Evolutionary conservation across 345 rosid species (phyloP).

Genomic region (Salix dunnii): DNA sequence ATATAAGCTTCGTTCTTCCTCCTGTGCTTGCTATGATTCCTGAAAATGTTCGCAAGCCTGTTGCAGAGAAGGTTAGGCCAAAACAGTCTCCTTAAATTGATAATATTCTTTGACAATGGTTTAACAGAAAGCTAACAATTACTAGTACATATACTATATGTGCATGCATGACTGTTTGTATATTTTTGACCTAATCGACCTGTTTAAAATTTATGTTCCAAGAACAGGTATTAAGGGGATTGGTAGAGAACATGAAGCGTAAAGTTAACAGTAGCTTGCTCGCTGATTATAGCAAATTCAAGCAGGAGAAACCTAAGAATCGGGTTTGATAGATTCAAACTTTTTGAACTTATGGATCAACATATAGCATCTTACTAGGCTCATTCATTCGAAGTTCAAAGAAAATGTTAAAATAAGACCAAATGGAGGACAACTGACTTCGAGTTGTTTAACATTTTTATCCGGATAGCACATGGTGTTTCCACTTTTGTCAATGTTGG

Average conservation of each 20-base stretch:
- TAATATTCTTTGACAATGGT: background rate
- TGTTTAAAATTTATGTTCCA: background rate
- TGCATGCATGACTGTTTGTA: too few species aligned
- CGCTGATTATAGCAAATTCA: constrained; percentile 71
- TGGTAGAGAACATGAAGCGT: constrained; percentile 77
- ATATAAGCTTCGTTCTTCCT: constrained; percentile 70
- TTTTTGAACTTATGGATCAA: background rate
- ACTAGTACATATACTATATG: too few species aligned
- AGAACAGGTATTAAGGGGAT: constrained; percentile 52
- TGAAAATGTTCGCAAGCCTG: constrained; percentile 50
- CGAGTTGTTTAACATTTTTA: background rate
- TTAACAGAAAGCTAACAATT: background rate
- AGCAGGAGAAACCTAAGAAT: constrained; percentile 31
- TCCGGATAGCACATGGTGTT: too few species aligned
- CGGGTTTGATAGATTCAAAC: background rate
- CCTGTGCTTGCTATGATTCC: constrained; percentile 66
- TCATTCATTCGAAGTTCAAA: too few species aligned
- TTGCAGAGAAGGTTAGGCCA: constrained; percentile 60
- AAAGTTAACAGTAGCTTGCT: constrained; percentile 77
- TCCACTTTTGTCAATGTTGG: too few species aligned
- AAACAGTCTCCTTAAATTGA: background rate
- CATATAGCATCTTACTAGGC: background rate
- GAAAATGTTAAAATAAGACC: background rate
- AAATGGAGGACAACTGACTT: background rate
- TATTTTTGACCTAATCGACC: background rate